Evolutionary conservation across 2,329 filamentous ascomycete genomes (phyloP).

Genomic region (Penicillium sp.): DNA sequence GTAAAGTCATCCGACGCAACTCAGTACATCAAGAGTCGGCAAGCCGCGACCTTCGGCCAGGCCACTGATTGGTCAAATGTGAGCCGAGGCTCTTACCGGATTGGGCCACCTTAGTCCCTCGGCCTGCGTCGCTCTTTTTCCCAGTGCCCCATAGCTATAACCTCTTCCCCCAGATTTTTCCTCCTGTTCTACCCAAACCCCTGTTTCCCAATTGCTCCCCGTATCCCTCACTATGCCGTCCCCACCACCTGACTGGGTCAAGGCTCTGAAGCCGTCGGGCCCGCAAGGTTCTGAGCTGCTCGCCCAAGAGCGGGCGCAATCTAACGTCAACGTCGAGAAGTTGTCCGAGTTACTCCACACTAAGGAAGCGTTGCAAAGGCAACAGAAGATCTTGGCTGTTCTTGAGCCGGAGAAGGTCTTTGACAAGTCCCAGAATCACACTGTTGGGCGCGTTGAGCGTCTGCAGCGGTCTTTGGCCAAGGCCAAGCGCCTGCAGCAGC

Average conservation of each 20-base stretch:
- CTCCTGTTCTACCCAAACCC: neutral
- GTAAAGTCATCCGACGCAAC: neutral
- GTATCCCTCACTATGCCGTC: constrained; percentile 32
- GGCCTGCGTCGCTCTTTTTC: constrained; percentile 13
- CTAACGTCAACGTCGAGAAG: constrained; percentile 65
- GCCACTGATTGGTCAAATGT: constrained; percentile 5
- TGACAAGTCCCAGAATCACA: constrained; percentile 77
- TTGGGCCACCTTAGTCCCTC: constrained; percentile 19
- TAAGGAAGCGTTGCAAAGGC: constrained; percentile 61
- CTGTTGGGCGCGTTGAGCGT: constrained; percentile 66
- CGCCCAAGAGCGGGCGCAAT: constrained; percentile 65
- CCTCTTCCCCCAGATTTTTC: constrained; percentile 4
- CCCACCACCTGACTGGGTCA: constrained; percentile 63
- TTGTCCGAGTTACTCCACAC: constrained; percentile 70
- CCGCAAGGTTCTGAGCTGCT: constrained; percentile 70
- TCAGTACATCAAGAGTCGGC: neutral
- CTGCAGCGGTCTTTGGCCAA: constrained; percentile 69
- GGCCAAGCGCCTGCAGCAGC: constrained; percentile 67
- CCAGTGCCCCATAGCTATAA: constrained; percentile 6
- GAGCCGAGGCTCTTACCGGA: constrained; percentile 26
- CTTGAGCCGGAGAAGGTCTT: constrained; percentile 68
- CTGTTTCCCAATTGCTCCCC: neutral
- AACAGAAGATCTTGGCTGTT: constrained; percentile 61
- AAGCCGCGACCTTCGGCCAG: constrained; percentile 10
- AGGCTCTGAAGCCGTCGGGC: constrained; percentile 63